Conservation (phyloP, 1,284 basidiomycete species). For the Naganishia cerealis region DNA sequence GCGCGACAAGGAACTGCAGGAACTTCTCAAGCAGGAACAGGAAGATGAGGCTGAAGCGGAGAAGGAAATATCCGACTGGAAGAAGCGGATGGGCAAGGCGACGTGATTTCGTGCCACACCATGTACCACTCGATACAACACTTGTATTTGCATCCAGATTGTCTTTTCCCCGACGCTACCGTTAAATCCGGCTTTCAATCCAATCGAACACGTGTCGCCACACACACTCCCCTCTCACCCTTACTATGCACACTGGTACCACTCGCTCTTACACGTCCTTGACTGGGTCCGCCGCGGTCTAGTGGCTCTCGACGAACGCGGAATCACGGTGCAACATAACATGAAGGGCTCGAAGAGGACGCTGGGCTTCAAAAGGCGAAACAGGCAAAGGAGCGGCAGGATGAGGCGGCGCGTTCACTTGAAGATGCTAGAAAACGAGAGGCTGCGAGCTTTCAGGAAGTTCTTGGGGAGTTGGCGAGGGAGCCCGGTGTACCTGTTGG, state of each 20-base stretch:
- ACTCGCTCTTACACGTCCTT: conserved; percentile 30
- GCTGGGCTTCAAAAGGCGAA: conserved; percentile 10
- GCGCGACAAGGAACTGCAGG: conserved; percentile 39
- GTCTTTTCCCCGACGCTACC: no score
- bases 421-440: no score
- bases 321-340: conserved; percentile 47
- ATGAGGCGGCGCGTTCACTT: conserved; percentile 3
- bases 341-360: conserved; percentile 5
- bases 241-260: conserved; percentile 33
- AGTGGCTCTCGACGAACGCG: conserved; percentile 40
- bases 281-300: conserved; percentile 34
- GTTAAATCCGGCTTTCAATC: no score
- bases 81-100: conserved; percentile 38
- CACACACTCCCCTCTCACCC: conserved; percentile 20
- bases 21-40: conserved; percentile 39
- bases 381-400: conserved; percentile 1
- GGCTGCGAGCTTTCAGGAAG: no score
- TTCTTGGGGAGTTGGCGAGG: background rate
- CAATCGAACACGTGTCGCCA: background rate
- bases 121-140: background rate
- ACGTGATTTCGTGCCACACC: background rate
- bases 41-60: conserved; percentile 49
- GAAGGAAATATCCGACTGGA: conserved; percentile 47
- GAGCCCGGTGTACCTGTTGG: background rate
- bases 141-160: no score